phyloP scores from a whole-genome alignment of 2,329 filamentous ascomycete genomes.

The Escovopsis sp. region DNA sequence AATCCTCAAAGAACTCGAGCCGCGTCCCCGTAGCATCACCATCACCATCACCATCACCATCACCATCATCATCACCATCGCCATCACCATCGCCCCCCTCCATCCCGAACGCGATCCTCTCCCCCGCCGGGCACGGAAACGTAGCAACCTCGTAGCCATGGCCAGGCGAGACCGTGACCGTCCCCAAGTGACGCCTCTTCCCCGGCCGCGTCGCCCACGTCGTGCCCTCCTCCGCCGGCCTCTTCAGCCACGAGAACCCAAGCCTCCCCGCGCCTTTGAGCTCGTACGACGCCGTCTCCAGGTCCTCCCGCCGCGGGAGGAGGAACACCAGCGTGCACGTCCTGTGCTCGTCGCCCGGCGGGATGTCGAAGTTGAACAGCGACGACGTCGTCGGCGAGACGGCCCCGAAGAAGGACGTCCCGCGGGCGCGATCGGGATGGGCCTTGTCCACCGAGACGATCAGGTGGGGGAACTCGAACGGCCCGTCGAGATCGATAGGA shows the following conservation, averaged over 20 bases:
- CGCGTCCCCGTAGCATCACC: constrained; percentile 28
- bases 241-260: constrained; percentile 34
- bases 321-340: constrained; percentile 52
- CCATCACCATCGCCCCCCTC: constrained; percentile 21
- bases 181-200: constrained; percentile 16
- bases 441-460: constrained; percentile 45
- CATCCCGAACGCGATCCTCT: constrained; percentile 38
- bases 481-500: constrained; percentile 27
- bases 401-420: constrained; percentile 40
- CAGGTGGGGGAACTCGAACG: constrained; percentile 44
- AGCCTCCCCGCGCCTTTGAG: constrained; percentile 33
- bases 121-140: constrained; percentile 39
- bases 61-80: constrained; percentile 13
- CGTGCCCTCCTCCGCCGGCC: constrained; percentile 31
- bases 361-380: constrained; percentile 59
- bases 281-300: constrained; percentile 44
- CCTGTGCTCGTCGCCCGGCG: constrained; percentile 35
- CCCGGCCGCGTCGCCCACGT: constrained; percentile 38
- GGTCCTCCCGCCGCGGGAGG: constrained; percentile 39
- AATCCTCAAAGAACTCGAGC: constrained; percentile 51
- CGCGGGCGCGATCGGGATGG: constrained; percentile 34
- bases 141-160: constrained; percentile 37
- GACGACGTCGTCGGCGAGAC: constrained; percentile 38
- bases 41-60: constrained; percentile 10
- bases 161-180: constrained; percentile 32